Percentiles rank a stretch among this genome's conserved stretches.
These are phyloP conservation scores for Apiospora kogelbergensis DNA, from an alignment of 2,329 filamentous ascomycete genomes.

Conservation along the genomic window DNA sequence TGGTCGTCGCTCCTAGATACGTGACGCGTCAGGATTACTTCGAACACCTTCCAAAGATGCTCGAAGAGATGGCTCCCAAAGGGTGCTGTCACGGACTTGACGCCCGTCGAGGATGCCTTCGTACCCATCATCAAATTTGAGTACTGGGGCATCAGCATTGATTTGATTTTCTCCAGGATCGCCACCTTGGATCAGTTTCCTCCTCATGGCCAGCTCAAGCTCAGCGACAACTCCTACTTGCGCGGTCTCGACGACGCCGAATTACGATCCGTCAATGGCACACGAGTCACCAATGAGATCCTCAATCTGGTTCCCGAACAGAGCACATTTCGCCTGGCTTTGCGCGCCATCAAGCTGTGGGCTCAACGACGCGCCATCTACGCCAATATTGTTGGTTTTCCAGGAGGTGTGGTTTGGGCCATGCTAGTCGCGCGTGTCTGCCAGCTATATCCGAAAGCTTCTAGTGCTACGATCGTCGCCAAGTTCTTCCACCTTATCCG, in stretches of 20 bases:
- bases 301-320: constrained; percentile 84
- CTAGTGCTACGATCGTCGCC: constrained; percentile 81
- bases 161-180: constrained; percentile 85
- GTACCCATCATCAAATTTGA: constrained; percentile 98
- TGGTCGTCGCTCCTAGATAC: constrained; percentile 88
- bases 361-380: constrained; percentile 90
- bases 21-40: constrained; percentile 92
- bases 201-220: constrained; percentile 63
- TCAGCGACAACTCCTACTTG: constrained; percentile 82
- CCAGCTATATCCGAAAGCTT: constrained; percentile 92
- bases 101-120: constrained; percentile 83
- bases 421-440: constrained; percentile 96
- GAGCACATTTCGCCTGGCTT: constrained; percentile 83
- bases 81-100: constrained; percentile 81
- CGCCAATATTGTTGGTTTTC: constrained; percentile 94
- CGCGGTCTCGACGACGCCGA: constrained; percentile 85
- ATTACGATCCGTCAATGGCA: constrained; percentile 88
- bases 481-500: constrained; percentile 95
- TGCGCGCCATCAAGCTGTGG: constrained; percentile 95
- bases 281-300: constrained; percentile 91
- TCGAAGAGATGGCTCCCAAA: constrained; percentile 73
- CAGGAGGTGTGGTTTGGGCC: constrained; percentile 95
- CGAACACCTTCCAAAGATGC: constrained; percentile 76
- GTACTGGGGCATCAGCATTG: constrained; percentile 87
- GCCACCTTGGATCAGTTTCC: constrained; percentile 70